A percentile compares a stretch with the other conserved stretches of the same genome.
phyloP scores from a whole-genome alignment of 2,329 filamentous ascomycete genomes.

The Aspergillus sp. region DNA sequence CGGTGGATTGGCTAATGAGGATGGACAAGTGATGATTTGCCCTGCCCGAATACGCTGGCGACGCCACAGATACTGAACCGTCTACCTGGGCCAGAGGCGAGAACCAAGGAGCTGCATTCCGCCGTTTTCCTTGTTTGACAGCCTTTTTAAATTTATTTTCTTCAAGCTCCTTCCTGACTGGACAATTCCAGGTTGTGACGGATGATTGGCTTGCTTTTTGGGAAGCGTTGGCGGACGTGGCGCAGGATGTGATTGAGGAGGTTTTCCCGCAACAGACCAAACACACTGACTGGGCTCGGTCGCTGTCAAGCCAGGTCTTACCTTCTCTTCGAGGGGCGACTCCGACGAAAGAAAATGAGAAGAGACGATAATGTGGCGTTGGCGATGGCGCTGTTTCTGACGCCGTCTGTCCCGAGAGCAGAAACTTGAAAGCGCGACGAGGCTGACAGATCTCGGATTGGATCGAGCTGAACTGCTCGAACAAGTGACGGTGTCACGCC shows the following conservation, averaged over 20 bases:
- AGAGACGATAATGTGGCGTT: neutral
- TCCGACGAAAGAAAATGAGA: neutral
- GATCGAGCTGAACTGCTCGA: neutral
- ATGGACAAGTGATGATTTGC: conserved; percentile 9
- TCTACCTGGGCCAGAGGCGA: conserved; percentile 14
- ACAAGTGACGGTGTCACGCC: conserved; percentile 1
- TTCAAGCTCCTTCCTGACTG: neutral
- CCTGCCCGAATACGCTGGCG: conserved; percentile 4
- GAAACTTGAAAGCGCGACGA: neutral
- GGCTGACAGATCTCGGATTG: neutral
- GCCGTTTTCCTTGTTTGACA: conserved; percentile 1
- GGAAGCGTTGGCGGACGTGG: conserved; percentile 3
- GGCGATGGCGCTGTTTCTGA: neutral
- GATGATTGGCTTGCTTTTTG: neutral
- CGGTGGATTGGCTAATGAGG: neutral
- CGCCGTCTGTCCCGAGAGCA: neutral
- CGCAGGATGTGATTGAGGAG: conserved; percentile 9
- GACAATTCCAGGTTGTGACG: neutral
- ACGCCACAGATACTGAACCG: conserved; percentile 18
- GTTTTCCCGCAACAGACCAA: no score
- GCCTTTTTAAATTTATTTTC: neutral
- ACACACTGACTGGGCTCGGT: neutral
- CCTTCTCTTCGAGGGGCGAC: neutral
- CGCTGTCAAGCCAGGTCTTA: neutral
- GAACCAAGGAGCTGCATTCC: conserved; percentile 3